Conservation (phyloP, 805 yeast species). For the Saturnispora diversa region DNA sequence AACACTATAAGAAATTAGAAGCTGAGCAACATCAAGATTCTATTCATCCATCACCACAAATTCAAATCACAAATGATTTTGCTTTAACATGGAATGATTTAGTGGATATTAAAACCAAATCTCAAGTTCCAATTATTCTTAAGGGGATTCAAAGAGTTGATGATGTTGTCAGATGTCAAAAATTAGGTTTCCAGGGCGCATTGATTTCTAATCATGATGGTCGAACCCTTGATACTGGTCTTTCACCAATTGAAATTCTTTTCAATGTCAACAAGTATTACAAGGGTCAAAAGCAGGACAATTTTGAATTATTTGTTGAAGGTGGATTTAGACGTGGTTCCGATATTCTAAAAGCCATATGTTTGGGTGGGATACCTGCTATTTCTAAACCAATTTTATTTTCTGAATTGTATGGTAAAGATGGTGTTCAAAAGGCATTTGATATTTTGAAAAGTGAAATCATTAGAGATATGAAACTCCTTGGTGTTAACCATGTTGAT, state of each 20-base stretch:
- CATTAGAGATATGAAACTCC: constrained; percentile 49
- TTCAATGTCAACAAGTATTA: constrained; percentile 40
- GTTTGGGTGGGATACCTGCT: constrained; percentile 48
- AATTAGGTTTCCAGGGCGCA: constrained; percentile 53
- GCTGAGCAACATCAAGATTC: constrained; percentile 35
- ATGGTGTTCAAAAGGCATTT: constrained; percentile 42
- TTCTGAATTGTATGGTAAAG: constrained; percentile 72
- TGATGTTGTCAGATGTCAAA: constrained; percentile 53
- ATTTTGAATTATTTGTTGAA: constrained; percentile 45
- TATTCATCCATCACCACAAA: constrained; percentile 16
- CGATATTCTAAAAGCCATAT: constrained; percentile 36
- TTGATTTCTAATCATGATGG: constrained; percentile 73
- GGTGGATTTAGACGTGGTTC: constrained; percentile 40
- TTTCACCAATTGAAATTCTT: constrained; percentile 55
- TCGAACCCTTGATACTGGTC: constrained; percentile 55
- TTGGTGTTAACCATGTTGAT: constrained; percentile 47
- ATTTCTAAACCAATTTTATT: constrained; percentile 69
- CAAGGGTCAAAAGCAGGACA: constrained; percentile 29
- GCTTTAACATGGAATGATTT: constrained; percentile 53
- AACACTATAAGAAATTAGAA: constrained; percentile 77
- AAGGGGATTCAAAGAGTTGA: constrained; percentile 66
- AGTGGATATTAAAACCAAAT: constrained; percentile 38
- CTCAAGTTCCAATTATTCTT: constrained; percentile 40
- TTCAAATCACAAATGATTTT: constrained; percentile 8
- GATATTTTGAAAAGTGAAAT: constrained; percentile 51